phyloP scores from a whole-genome alignment of 805 yeast genomes.

The Pichia sporocuriosa region DNA sequence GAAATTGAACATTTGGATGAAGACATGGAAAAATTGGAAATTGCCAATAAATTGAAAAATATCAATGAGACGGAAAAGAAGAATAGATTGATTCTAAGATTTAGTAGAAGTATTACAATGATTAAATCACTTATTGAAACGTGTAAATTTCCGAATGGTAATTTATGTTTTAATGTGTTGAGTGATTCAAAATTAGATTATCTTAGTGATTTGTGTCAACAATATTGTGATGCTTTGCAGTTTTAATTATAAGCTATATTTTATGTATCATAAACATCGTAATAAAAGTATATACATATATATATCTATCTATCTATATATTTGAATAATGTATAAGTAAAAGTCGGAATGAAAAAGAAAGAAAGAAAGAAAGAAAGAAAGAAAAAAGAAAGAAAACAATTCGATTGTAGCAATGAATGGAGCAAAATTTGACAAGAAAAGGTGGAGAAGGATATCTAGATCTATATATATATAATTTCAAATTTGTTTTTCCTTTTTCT shows the following conservation, averaged over 20 bases:
- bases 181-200: slow-evolving; percentile 33
- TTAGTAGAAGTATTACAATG: slow-evolving; percentile 29
- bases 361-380: too few relatives aligned
- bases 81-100: slow-evolving; percentile 25
- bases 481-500: too few relatives aligned
- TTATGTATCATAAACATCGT: slow-evolving; percentile 3
- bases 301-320: too few relatives aligned
- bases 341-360: too few relatives aligned
- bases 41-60: slow-evolving; percentile 9
- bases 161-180: slow-evolving; percentile 31
- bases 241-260: slow-evolving; percentile 15
- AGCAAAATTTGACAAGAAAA: too few relatives aligned
- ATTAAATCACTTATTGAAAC: slow-evolving; percentile 27
- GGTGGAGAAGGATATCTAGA: neutral
- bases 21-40: slow-evolving; percentile 12
- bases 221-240: slow-evolving; percentile 35
- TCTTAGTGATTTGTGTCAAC: slow-evolving; percentile 33
- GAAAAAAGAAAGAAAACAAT: too few relatives aligned
- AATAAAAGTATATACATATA: too few relatives aligned
- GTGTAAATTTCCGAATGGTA: slow-evolving; percentile 33
- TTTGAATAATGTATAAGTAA: too few relatives aligned
- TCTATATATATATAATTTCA: neutral
- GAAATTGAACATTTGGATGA: slow-evolving; percentile 43
- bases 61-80: slow-evolving; percentile 16
- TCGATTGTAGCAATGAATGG: too few relatives aligned